A percentile compares a stretch with the other conserved stretches of the same genome.
Conservation (phyloP, 208 protist species). For the Leishmania gerbilli region DNA sequence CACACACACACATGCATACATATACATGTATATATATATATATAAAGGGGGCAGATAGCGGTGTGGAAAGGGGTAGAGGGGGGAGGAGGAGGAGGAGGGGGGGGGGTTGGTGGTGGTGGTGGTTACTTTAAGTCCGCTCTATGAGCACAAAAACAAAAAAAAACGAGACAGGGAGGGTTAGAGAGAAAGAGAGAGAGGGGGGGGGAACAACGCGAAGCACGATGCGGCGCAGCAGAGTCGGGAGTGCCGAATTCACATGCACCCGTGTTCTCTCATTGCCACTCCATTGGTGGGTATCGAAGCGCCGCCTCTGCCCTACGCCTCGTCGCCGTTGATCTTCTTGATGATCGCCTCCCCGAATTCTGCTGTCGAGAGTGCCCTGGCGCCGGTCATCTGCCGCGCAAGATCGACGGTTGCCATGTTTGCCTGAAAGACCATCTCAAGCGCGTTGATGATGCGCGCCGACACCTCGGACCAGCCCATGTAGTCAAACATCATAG, state of each 20-base stretch:
- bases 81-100: background rate
- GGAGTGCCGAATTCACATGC: background rate
- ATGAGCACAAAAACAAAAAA: background rate
- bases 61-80: too few species aligned
- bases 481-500: constrained; percentile 55
- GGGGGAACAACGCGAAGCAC: background rate
- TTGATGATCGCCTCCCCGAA: constrained; percentile 38
- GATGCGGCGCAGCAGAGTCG: background rate
- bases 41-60: background rate
- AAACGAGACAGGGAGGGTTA: background rate
- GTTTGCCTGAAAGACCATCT: constrained; percentile 38
- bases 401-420: constrained; percentile 44
- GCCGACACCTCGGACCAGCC: constrained; percentile 45
- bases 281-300: background rate
- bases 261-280: background rate
- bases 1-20: background rate
- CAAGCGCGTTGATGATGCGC: constrained; percentile 37
- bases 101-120: too few species aligned
- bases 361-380: constrained; percentile 35
- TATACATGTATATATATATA: background rate
- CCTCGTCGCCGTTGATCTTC: constrained; percentile 23
- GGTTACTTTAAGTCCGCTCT: too few species aligned
- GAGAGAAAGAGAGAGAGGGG: background rate
- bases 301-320: background rate
- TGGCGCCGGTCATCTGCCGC: constrained; percentile 33